Evolutionary conservation across 805 yeast genomes (phyloP).

Genomic region (Blastobotrys parvus): DNA sequence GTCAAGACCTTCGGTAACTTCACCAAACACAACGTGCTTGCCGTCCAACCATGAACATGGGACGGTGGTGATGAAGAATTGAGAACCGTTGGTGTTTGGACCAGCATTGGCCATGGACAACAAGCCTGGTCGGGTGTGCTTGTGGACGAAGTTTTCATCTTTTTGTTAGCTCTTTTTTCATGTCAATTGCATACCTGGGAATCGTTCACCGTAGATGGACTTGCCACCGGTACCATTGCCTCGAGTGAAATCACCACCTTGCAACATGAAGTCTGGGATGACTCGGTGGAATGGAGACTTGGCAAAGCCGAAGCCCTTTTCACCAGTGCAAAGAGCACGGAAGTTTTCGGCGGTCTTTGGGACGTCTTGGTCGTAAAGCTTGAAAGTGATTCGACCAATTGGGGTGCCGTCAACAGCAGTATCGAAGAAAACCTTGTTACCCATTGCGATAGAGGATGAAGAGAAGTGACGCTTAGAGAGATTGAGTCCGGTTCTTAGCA

Average conservation of each 20-base stretch:
- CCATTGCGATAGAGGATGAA: slow-evolving; percentile 21
- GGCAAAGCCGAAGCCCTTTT: slow-evolving; percentile 87
- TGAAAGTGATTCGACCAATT: slow-evolving; percentile 78
- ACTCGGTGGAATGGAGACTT: slow-evolving; percentile 92
- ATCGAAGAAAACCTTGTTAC: slow-evolving; percentile 63
- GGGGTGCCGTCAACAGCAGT: slow-evolving; percentile 70
- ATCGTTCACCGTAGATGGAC: slow-evolving; percentile 68
- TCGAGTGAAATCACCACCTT: slow-evolving; percentile 84
- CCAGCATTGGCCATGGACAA: slow-evolving; percentile 98
- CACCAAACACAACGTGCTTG: slow-evolving; percentile 92
- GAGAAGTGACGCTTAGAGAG: slow-evolving; percentile 3
- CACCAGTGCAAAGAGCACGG: slow-evolving; percentile 91
- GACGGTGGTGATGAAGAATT: slow-evolving; percentile 91
- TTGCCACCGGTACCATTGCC: slow-evolving; percentile 90
- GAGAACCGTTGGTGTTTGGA: slow-evolving; percentile 97
- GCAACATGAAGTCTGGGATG: slow-evolving; percentile 93
- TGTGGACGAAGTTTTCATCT: slow-evolving; percentile 71
- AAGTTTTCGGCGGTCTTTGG: slow-evolving; percentile 96
- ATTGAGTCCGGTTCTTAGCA: slow-evolving; percentile 6
- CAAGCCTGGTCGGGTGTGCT: slow-evolving; percentile 73
- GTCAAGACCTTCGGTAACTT: slow-evolving; percentile 77
- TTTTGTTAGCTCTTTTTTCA: too few relatives aligned
- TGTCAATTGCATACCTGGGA: too few relatives aligned
- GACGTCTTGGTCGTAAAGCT: slow-evolving; percentile 80
- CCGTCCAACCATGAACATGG: slow-evolving; percentile 87